Evolutionary conservation across 1,284 basidiomycete species (phyloP).

Genomic region (Athelia psychrophila): DNA sequence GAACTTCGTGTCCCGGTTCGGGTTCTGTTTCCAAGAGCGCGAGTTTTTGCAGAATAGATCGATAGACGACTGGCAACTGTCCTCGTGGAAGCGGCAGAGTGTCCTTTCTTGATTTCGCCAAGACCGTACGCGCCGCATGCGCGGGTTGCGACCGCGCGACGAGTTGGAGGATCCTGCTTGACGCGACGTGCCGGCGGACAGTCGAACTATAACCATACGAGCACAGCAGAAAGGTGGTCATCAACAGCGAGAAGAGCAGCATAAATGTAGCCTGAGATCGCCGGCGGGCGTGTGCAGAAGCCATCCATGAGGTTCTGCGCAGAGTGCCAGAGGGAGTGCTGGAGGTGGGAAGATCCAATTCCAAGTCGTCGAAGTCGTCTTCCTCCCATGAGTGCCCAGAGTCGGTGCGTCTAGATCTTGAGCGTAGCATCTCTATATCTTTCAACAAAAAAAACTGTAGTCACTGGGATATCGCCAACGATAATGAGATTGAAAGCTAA

Average conservation of each 20-base stretch:
- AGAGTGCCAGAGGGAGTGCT: background rate
- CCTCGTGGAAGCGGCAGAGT: background rate
- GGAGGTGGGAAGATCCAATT: background rate
- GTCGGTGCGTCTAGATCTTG: background rate
- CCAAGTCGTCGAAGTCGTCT: background rate
- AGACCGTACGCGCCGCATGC: too few species aligned
- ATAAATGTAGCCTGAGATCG: background rate
- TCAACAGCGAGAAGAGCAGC: background rate
- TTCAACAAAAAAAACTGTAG: too few species aligned
- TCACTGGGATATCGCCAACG: too few species aligned
- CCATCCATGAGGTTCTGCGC: background rate
- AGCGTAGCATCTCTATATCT: background rate
- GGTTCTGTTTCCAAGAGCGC: constrained; percentile 18
- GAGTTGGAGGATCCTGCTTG: background rate
- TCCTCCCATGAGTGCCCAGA: too few species aligned
- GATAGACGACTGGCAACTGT: constrained; percentile 24
- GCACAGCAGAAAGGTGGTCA: background rate
- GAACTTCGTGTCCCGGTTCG: constrained; percentile 6
- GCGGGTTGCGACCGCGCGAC: background rate
- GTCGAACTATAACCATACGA: background rate
- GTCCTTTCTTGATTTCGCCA: background rate
- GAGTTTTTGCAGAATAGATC: constrained; percentile 23
- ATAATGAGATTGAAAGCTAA: too few species aligned
- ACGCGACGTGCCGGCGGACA: too few species aligned
- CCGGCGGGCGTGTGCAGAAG: background rate